These are phyloP conservation scores for Zychaea mexicana DNA, from an alignment of 371 early-diverging fungal genomes.

Conservation along the genomic window DNA sequence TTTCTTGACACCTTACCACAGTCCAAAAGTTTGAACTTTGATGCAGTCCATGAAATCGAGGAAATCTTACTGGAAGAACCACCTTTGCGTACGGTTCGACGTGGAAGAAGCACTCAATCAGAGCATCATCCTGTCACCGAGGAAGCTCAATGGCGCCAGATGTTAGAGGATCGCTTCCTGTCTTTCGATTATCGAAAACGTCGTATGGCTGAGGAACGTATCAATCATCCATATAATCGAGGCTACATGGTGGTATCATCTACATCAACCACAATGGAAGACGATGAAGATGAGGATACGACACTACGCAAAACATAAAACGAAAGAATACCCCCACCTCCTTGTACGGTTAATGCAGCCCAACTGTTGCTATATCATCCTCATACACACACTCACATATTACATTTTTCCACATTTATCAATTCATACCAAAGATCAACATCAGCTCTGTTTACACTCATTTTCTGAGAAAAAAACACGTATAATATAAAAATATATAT, in stretches of 20 bases:
- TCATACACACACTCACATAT: background rate
- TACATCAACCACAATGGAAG: background rate
- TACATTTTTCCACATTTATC: too few species aligned
- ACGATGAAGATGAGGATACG: background rate
- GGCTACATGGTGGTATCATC: background rate
- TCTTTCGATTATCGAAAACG: slow-evolving; percentile 48
- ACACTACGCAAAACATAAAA: background rate
- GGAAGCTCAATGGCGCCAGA: slow-evolving; percentile 29
- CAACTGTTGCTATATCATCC: background rate
- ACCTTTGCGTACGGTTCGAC: slow-evolving; percentile 55
- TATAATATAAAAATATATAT: background rate
- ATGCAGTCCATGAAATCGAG: slow-evolving; percentile 90
- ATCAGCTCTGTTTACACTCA: too few species aligned
- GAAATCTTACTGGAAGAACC: slow-evolving; percentile 89
- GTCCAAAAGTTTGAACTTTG: slow-evolving; percentile 78
- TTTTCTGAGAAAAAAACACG: too few species aligned
- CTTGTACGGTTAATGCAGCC: too few species aligned
- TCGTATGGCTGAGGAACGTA: slow-evolving; percentile 3
- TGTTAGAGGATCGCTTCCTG: slow-evolving; percentile 59
- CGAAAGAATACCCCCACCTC: too few species aligned
- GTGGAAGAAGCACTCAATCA: slow-evolving; percentile 6
- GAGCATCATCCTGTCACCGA: slow-evolving; percentile 20
- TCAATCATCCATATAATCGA: background rate
- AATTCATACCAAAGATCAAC: too few species aligned
- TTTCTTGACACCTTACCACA: too few species aligned